Conservation (phyloP, 1,284 basidiomycete genomes). For the Nidula niveotomentosa region DNA sequence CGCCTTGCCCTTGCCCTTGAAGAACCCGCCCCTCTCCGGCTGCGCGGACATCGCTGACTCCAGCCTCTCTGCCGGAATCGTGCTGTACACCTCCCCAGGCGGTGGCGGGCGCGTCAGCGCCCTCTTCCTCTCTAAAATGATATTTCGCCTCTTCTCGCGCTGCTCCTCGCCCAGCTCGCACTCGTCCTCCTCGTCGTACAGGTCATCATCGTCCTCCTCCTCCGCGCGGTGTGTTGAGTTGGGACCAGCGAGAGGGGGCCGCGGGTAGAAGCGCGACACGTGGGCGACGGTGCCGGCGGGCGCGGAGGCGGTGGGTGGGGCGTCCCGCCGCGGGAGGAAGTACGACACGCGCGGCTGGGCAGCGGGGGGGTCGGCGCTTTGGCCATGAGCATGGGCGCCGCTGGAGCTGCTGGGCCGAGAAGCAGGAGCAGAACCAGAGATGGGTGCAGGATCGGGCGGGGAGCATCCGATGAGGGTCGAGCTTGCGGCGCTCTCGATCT, state of each 20-base stretch:
- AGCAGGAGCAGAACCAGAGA: not conserved
- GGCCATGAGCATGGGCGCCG: not conserved
- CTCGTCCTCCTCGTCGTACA: constrained; percentile 18
- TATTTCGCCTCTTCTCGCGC: too few species aligned
- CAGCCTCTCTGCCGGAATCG: constrained; percentile 61
- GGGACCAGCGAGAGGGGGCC: too few species aligned
- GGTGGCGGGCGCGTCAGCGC: constrained; percentile 47
- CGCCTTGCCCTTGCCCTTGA: constrained; percentile 16
- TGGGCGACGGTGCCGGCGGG: too few species aligned
- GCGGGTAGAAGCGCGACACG: too few species aligned
- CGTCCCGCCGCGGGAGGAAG: constrained; percentile 1
- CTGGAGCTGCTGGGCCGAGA: constrained; percentile 1
- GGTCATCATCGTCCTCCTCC: constrained; percentile 16
- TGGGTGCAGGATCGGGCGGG: not conserved
- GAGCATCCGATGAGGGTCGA: constrained; percentile 1
- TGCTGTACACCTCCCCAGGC: constrained; percentile 71
- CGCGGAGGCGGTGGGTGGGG: not conserved
- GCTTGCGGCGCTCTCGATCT: constrained; percentile 6
- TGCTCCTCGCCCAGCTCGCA: too few species aligned
- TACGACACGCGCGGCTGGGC: constrained; percentile 14
- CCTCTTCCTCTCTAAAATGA: constrained; percentile 14
- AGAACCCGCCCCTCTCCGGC: constrained; percentile 18
- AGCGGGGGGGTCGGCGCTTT: not conserved
- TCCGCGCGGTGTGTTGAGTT: not conserved
- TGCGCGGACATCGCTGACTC: constrained; percentile 44